A percentile compares a stretch with the other conserved stretches of the same genome.
These are phyloP conservation scores for Myxozyma sirexii DNA, from an alignment of 805 yeast genomes.

Conservation along the genomic window DNA sequence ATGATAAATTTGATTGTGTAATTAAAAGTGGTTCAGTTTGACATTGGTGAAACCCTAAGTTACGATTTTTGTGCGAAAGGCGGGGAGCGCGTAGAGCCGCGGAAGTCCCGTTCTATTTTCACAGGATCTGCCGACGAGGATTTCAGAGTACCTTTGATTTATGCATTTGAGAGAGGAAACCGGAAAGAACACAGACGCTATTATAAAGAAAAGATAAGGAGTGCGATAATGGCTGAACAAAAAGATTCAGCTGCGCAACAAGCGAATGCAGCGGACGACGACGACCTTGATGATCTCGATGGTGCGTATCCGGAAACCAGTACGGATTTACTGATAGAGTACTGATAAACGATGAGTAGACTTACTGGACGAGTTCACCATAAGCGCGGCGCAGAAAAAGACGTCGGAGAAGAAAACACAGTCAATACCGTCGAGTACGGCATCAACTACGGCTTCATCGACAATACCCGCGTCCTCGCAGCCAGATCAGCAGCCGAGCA, in stretches of 20 bases:
- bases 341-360: slow-evolving; percentile 45
- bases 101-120: not conserved
- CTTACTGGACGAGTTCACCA: slow-evolving; percentile 72
- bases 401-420: not conserved
- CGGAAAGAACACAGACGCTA: too few relatives aligned
- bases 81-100: not conserved
- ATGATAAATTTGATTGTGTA: too few relatives aligned
- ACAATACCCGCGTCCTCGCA: not conserved
- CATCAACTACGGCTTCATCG: not conserved
- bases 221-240: not conserved
- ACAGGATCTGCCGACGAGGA: not conserved
- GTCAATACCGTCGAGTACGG: not conserved
- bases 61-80: not conserved
- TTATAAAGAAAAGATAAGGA: too few relatives aligned
- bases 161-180: too few relatives aligned
- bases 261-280: slow-evolving; percentile 37
- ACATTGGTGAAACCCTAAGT: not conserved
- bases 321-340: not conserved
- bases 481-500: not conserved
- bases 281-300: slow-evolving; percentile 74
- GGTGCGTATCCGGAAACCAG: slow-evolving; percentile 12
- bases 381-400: not conserved
- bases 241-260: not conserved
- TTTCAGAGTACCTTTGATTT: not conserved
- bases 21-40: too few relatives aligned